phyloP scores from a whole-genome alignment of 225 moss, liverwort and hornwort genomes.

The Lunularia cruciata region DNA sequence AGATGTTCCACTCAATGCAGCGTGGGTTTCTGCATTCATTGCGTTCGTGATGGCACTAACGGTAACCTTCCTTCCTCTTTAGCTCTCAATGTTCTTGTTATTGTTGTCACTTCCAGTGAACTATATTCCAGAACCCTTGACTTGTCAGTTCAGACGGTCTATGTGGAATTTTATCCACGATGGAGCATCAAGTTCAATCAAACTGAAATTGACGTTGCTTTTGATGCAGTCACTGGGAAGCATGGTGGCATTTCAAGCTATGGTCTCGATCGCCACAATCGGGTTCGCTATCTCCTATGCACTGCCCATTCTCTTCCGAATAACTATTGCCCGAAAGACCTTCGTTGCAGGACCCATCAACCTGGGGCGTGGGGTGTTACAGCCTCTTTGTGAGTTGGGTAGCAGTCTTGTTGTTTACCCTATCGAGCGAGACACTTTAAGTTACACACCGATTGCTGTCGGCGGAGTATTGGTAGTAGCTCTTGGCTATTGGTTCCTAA shows the following conservation, averaged over 20 bases:
- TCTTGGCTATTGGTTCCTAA: constrained; percentile 56
- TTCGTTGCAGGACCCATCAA: constrained; percentile 66
- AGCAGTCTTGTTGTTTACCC: constrained; percentile 59
- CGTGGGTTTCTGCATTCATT: constrained; percentile 70
- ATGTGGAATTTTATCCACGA: no score
- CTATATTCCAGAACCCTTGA: no score
- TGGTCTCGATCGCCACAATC: constrained; percentile 79
- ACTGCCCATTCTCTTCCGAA: constrained; percentile 65
- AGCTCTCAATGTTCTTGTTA: neutral
- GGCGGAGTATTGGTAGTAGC: constrained; percentile 58
- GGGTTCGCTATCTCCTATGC: constrained; percentile 82
- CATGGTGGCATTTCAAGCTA: constrained; percentile 83
- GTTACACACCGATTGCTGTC: constrained; percentile 79
- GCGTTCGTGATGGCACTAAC: constrained; percentile 76
- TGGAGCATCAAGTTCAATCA: no score
- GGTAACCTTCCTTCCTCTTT: constrained; percentile 29
- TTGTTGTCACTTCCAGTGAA: no score
- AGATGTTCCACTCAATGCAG: constrained; percentile 72
- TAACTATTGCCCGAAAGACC: constrained; percentile 51
- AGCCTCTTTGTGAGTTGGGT: constrained; percentile 55
- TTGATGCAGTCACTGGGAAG: constrained; percentile 69
- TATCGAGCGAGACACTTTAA: constrained; percentile 52
- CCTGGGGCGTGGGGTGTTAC: constrained; percentile 46
- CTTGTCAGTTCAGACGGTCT: no score
- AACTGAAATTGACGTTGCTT: neutral